These are phyloP conservation scores for Juglanconis oblonga DNA, from an alignment of 2,329 filamentous ascomycete species.

Conservation along the genomic window DNA sequence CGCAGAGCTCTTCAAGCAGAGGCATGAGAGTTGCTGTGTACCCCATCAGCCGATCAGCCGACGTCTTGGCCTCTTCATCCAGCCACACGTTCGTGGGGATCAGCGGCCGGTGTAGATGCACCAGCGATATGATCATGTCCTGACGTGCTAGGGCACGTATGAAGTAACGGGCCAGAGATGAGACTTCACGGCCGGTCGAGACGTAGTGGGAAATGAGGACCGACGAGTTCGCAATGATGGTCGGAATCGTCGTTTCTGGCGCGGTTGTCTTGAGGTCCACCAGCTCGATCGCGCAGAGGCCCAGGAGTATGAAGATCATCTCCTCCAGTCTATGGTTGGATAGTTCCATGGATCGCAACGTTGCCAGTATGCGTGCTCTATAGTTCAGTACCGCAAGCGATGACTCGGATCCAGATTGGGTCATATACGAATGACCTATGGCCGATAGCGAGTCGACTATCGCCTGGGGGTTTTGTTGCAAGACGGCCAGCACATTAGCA, in stretches of 20 bases:
- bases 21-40: slow-evolving; percentile 30
- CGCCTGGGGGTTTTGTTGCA: slow-evolving; percentile 27
- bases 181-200: slow-evolving; percentile 22
- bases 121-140: slow-evolving; percentile 29
- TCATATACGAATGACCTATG: slow-evolving; percentile 28
- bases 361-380: slow-evolving; percentile 27
- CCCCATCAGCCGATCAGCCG: slow-evolving; percentile 30
- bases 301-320: slow-evolving; percentile 26
- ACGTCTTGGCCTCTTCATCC: slow-evolving; percentile 20
- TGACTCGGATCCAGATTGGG: slow-evolving; percentile 13
- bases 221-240: slow-evolving; percentile 23
- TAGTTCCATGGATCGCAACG: slow-evolving; percentile 23
- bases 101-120: slow-evolving; percentile 21
- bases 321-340: slow-evolving; percentile 26
- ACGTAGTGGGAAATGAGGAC: slow-evolving; percentile 26
- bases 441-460: slow-evolving; percentile 28
- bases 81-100: slow-evolving; percentile 28
- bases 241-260: slow-evolving; percentile 23
- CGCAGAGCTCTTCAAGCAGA: slow-evolving; percentile 26
- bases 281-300: slow-evolving; percentile 29
- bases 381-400: slow-evolving; percentile 25
- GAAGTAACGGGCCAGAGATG: slow-evolving; percentile 29
- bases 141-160: slow-evolving; percentile 30
- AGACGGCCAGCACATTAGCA: slow-evolving; percentile 26
- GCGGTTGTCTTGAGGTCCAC: slow-evolving; percentile 3